Conservation (phyloP, 176 grass and related monocot genomes). For the Musa itinerans region DNA sequence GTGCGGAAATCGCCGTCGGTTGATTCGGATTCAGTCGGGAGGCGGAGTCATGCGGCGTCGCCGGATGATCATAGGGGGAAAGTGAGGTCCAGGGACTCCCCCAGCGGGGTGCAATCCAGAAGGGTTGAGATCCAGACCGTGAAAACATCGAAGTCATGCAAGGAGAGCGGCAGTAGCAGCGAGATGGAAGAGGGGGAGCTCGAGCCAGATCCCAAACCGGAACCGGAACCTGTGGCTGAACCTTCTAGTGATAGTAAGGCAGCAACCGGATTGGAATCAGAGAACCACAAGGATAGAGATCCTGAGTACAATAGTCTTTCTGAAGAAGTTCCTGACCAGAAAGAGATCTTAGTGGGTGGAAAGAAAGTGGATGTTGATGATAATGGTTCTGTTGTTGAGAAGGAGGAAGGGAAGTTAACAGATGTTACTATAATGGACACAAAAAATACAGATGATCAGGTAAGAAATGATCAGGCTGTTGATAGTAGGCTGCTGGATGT, state of each 20-base stretch:
- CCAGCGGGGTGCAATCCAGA: constrained; percentile 26
- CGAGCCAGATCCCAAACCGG: constrained; percentile 35
- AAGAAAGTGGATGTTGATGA: background rate
- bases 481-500: background rate
- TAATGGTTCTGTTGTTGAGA: constrained; percentile 11
- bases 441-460: background rate
- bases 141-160: constrained; percentile 32
- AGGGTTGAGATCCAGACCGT: constrained; percentile 21
- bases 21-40: constrained; percentile 22
- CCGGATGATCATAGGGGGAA: constrained; percentile 8
- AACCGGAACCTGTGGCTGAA: constrained; percentile 23
- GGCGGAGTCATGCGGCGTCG: constrained; percentile 18
- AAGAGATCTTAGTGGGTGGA: constrained; percentile 8
- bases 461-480: background rate
- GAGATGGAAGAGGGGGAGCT: constrained; percentile 98
- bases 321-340: constrained; percentile 18
- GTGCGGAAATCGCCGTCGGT: constrained; percentile 29
- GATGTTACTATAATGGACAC: background rate
- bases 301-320: background rate
- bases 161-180: constrained; percentile 20
- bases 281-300: constrained; percentile 22
- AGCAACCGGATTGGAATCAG: constrained; percentile 17
- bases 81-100: constrained; percentile 18
- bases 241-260: constrained; percentile 15
- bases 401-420: background rate